phyloP scores from a whole-genome alignment of 148 eudicot species.

The Oxyria digyna region DNA sequence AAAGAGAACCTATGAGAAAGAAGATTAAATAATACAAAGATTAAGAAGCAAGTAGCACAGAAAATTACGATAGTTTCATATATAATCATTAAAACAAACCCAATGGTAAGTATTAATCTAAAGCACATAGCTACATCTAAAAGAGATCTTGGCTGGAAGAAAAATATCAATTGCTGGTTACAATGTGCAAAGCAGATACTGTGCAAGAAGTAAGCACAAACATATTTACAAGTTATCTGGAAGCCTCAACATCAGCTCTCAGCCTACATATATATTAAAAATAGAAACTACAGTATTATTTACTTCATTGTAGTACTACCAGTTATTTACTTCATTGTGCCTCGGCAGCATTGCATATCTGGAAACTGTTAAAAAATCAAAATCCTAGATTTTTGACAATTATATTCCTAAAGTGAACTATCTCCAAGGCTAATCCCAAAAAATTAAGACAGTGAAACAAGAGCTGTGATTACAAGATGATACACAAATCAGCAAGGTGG shows the following conservation, averaged over 20 bases:
- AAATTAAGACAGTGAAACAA: neutral
- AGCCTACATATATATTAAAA: neutral
- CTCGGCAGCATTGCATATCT: neutral
- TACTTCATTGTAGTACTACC: neutral
- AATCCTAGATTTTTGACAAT: neutral
- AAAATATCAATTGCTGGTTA: neutral
- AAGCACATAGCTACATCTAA: neutral
- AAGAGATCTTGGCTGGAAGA: neutral
- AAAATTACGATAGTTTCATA: neutral
- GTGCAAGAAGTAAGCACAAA: no score
- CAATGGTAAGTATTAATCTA: neutral
- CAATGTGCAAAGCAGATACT: neutral
- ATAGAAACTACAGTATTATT: neutral
- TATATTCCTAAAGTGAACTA: neutral
- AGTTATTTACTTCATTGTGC: neutral
- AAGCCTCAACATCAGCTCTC: neutral
- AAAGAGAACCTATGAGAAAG: constrained; percentile 41
- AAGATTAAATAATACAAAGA: constrained; percentile 3
- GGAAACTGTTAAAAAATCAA: neutral
- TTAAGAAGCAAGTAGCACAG: neutral
- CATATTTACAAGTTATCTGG: neutral
- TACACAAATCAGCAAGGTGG: neutral
- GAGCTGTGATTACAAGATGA: neutral
- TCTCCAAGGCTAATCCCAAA: neutral
- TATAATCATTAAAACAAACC: neutral